Base-by-base conservation (phyloP, 208 protist species). In the Acanthamoeba quina region DNA sequence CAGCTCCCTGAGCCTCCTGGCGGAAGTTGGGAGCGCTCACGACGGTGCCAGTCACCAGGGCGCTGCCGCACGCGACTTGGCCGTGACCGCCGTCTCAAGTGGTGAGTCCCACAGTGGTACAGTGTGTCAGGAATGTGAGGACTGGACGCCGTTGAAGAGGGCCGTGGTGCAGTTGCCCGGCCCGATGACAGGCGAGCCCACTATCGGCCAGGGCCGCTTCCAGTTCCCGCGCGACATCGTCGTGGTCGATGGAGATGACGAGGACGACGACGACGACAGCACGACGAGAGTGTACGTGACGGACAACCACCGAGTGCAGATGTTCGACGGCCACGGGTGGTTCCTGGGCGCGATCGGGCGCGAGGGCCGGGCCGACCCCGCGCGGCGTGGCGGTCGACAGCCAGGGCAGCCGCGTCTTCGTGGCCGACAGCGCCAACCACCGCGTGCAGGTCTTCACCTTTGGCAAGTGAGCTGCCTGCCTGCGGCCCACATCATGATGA, bases 301-400 rank as follows among this genome's bases (percentile, higher is more conserved):
- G 60, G 60, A 66, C 74, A 83, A 83, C 74, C 74, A 83, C 74
- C 74, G 74, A 0, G 74, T 83, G 74, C 74, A 83, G 74, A n/a
- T 52, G n/a, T 83, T 83, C 34, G 74, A 83, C 29, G 74, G 26
- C 29, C 44, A 83, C 26, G 74, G 44, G n/a, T 19, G 34, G 24
- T 54, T 58, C 74, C 41, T 83, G n/a, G 41, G 31, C 74, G 49
- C 34, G 9, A 58, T 83, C n/a, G 74, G 74, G 24, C 49, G 26
- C 9, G n/a, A 34, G 26, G 74, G 74, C 41, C 24, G 13, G 11
- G 49, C 19, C 29, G 49, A 83, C 26, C 49, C 74, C 74, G 37
- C 49, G 49, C 9, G 74, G 74, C 21, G 26, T 83, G n/a, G 74
- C 74, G 7, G 74, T 83, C 19, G 74, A 83, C 49, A 24, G 10